Evolutionary conservation across 441 rosid species (phyloP).

Genomic region (Pelargonium fulgidum): DNA sequence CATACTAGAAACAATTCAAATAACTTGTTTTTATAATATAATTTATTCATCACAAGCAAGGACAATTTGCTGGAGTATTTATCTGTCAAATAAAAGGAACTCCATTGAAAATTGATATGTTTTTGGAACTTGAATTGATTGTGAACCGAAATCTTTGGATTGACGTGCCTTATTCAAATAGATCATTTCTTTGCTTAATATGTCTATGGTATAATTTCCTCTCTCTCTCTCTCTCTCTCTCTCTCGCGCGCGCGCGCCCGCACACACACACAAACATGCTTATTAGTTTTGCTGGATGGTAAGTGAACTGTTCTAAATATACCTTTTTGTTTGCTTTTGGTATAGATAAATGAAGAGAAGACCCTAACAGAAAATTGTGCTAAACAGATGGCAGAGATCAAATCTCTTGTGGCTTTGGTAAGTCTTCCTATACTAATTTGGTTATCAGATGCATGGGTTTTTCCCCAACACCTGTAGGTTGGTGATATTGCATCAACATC

Average conservation of each 20-base stretch:
- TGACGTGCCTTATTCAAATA: no score
- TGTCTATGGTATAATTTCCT: no score
- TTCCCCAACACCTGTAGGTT: background rate
- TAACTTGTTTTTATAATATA: background rate
- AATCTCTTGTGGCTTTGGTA: conserved; percentile 55
- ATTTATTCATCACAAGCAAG: conserved; percentile 6
- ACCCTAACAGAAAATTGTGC: conserved; percentile 49
- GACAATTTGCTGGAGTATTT: background rate
- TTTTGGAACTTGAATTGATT: no score
- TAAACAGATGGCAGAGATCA: conserved; percentile 56
- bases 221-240: no score
- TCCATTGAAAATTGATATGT: background rate
- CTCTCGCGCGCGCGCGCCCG: no score
- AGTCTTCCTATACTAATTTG: conserved; percentile 24
- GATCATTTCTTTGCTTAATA: no score
- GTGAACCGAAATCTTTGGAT: no score
- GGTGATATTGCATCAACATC: background rate
- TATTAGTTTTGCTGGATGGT: no score
- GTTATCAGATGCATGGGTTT: conserved; percentile 1
- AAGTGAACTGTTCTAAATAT: no score
- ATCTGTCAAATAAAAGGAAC: background rate
- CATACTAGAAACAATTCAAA: conserved; percentile 2
- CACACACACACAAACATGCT: no score
- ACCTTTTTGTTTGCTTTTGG: conserved; percentile 23
- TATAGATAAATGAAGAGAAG: conserved; percentile 66